Percentiles rank a stretch among this genome's conserved stretches.
phyloP scores from a whole-genome alignment of 495 filamentous ascomycete genomes.

The Sphaerosporella brunnea region DNA sequence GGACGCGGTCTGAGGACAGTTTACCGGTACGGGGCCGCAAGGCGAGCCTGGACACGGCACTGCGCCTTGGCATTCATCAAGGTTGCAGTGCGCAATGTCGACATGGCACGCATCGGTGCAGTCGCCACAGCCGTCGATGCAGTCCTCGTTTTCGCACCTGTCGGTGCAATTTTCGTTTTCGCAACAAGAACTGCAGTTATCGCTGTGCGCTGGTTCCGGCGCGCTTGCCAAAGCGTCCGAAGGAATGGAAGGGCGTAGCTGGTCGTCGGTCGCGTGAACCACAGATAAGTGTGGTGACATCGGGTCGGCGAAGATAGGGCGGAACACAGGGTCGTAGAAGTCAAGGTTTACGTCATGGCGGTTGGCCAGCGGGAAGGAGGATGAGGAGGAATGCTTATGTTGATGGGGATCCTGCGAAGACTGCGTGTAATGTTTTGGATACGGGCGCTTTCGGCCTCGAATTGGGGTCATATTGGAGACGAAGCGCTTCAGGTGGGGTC shows the following conservation, averaged over 20 bases:
- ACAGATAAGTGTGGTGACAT: background rate
- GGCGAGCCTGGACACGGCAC: background rate
- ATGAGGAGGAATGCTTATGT: background rate
- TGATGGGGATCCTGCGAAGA: background rate
- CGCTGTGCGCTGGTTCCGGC: background rate
- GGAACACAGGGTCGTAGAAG: background rate
- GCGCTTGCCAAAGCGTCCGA: no score
- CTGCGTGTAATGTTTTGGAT: background rate
- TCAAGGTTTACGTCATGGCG: background rate
- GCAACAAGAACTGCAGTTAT: constrained; percentile 1
- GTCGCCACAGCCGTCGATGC: background rate
- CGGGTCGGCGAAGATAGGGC: background rate
- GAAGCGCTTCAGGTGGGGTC: no score
- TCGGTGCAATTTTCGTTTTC: constrained; percentile 1
- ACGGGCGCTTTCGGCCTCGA: background rate
- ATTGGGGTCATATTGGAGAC: no score
- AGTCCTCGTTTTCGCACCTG: constrained; percentile 1
- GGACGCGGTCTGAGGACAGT: background rate
- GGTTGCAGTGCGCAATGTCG: background rate
- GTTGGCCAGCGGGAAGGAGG: background rate
- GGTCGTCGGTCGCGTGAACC: background rate
- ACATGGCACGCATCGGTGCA: background rate
- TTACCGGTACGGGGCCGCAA: background rate
- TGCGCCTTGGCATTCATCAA: background rate
- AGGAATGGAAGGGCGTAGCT: no score